Evolutionary conservation across 306 rosid genomes (phyloP), one percentile per base, ranked within the genome.

Genomic region (Macrotyloma uniflorum): DNA sequence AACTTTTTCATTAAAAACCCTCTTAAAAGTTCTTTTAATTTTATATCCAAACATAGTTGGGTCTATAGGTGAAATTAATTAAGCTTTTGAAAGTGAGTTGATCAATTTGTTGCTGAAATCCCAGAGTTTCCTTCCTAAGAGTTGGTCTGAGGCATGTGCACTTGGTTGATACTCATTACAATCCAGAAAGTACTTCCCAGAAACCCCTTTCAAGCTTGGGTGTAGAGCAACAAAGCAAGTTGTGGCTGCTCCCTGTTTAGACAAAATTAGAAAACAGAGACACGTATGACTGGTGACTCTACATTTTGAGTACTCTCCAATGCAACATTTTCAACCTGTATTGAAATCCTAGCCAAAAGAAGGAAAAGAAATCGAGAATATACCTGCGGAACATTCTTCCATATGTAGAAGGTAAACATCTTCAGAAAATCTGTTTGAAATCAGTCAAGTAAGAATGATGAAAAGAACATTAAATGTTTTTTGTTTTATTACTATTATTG

Each of bases 381-480:
- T 61, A 95, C 98, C 99, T 93, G 99, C 33, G 93, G 89, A 8
- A 93, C 81, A 66, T 62, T 93, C 91, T 93, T 95, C 99, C 99
- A 95, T 19, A 95, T 63, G 75, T 13, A 86, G 64, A 82, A 88
- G 66, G 96, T 85, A 79, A 95, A 86, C 43, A 86, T 53, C 86
- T 73, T 91, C 80, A 91, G 51, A 28, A 82, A 67, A 5, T 75
- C 99, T 92, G 88, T 22, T 65, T 28, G n/a, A 47, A 50, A 54
- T 72, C 49, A 75, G 59, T 14, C 6, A 50, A 68, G 6, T 47
- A 35, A 16, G 0, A 22, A 8, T 5, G 5, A 42, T 46, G 18
- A 46, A 46, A 43, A 15, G 0, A 46, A 46, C 51, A 14, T 46
- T 46, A 45, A 45, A 45, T 45, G n/a, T 46, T 46, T 46, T 46